Evolutionary conservation across 2,329 filamentous ascomycete species (phyloP), one percentile per base, ranked within the genome.

Genomic region (Alternaria sp.): DNA sequence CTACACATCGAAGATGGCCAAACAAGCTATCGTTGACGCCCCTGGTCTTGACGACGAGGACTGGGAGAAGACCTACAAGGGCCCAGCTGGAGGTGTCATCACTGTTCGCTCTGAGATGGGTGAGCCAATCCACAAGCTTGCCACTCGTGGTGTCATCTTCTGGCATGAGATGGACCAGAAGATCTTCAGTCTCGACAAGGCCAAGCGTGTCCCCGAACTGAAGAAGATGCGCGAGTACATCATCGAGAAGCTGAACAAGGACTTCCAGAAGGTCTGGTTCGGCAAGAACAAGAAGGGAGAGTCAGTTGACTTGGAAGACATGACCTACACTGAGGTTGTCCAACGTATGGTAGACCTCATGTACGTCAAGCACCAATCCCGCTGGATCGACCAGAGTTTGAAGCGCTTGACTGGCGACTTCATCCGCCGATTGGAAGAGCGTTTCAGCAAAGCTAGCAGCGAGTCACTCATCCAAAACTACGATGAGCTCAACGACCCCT

Each of bases 91-190:
- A 74, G 96, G 96, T 79, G 89, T 99, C 67, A 95, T 99, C 74
- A 99, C 96, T 26, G 96, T 99, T 52, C 89, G 93, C 68, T 99
- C 96, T 1, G 96, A 99, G 83, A 99, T 99, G 96, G 96, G 96
- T 49, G 96, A 99, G 85, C 96, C 96, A 6, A 99, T 99, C 66
- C 96, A 99, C 85, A 99, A 99, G 85, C 88, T 99, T 63, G 96
- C 96, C 15, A 99, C 96, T 52, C 91, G 96, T 62, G 96, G 96
- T 87, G 94, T 99, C 51, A 85, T 89, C 58, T 97, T 99, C 85
- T 99, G 96, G 96, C 91, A 93, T 53, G 96, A 99, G 83, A 97
- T 99, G 93, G 96, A 99, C 77, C 89, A 96, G 81, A 97, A 97
- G 83, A 98, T 99, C 75, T 99, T 99, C 85, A 91, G 89, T 77